Conservation (phyloP, 805 yeast genomes). For the Yarrowia osloensis region DNA sequence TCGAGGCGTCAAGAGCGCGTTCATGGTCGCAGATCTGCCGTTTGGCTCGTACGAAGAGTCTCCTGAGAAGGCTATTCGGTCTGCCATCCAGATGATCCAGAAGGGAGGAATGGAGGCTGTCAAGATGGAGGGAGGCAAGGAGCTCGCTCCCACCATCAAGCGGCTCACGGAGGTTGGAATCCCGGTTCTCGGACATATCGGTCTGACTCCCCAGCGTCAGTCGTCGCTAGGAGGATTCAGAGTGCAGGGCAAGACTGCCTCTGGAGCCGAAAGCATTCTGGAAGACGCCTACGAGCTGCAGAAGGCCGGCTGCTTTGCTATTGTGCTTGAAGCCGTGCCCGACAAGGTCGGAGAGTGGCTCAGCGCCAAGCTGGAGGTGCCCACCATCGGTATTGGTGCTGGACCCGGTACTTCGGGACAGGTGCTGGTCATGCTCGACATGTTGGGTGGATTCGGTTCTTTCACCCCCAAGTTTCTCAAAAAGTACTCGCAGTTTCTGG, state of each 20-base stretch:
- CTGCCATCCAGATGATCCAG: constrained; percentile 58
- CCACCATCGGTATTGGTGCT: constrained; percentile 96
- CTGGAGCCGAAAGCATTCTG: constrained; percentile 57
- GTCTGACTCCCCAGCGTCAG: constrained; percentile 86
- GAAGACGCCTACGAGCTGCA: constrained; percentile 71
- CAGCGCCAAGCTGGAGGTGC: constrained; percentile 61
- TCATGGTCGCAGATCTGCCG: constrained; percentile 82
- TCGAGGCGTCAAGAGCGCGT: constrained; percentile 66
- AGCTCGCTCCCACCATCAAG: constrained; percentile 55
- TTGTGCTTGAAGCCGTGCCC: constrained; percentile 87
- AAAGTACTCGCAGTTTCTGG: constrained; percentile 57
- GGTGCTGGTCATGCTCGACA: constrained; percentile 82
- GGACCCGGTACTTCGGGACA: constrained; percentile 85
- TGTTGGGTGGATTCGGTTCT: constrained; percentile 64
- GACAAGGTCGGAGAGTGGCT: constrained; percentile 64
- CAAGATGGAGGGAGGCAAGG: constrained; percentile 81
- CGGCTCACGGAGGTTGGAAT: constrained; percentile 69
- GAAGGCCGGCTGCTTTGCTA: constrained; percentile 70
- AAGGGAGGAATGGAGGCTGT: constrained; percentile 64
- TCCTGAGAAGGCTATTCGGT: constrained; percentile 60
- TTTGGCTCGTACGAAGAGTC: constrained; percentile 81
- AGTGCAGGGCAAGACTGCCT: constrained; percentile 69
- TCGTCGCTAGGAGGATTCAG: constrained; percentile 82
- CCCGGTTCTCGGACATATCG: constrained; percentile 90
- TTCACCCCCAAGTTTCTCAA: constrained; percentile 74